Evolutionary conservation across 164 flowering plant species (phyloP), one percentile per base, ranked within the genome.

Genomic region (Santalum album): DNA sequence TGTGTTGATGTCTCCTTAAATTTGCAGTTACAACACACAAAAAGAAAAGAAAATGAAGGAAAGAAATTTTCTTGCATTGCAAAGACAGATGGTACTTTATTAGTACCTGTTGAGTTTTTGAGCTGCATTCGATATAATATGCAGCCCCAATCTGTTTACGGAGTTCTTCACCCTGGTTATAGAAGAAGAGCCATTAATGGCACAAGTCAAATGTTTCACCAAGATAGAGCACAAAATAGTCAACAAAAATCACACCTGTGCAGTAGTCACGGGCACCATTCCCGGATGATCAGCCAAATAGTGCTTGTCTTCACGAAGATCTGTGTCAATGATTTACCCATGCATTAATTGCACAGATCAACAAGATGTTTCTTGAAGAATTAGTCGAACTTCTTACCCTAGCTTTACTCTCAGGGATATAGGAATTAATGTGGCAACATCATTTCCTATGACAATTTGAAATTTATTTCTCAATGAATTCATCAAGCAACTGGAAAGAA

Each of bases 261-360:
- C 79, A 60, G 96, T 79, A 49, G 88, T 83, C 51, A 92, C 90
- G 23, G 99, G 95, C 38, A 83, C 83, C 71, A 82, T 32, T 56
- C 99, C 97, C 29, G 92, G 97, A 74, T 89, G 99, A 76, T 90
- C 95, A 53, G 92, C 79, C 74, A 92, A 66, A 68, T 85, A 92
- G 66, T 76, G 86, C 58, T 82, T 92, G 65, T 92, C 92, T 59
- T 89, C 96, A 48, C 99, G 97, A 69, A 92, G 99, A 79, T 92
- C 99, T 92, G 40, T 14, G 6, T 43, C 59, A 58, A 65, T 29
- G 18, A 58, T 18, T n/a, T 54, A 50, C 53, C 22, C 21, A 49
- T 22, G 3, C 7, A 56, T 51, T 52, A 25, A 53, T 40, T 24
- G 20, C 19, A 51, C 25, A 7, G 17, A 54, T 19, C 0, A 38